Evolutionary conservation across 441 rosid genomes (phyloP).

Genomic region (Populus hybrid): DNA sequence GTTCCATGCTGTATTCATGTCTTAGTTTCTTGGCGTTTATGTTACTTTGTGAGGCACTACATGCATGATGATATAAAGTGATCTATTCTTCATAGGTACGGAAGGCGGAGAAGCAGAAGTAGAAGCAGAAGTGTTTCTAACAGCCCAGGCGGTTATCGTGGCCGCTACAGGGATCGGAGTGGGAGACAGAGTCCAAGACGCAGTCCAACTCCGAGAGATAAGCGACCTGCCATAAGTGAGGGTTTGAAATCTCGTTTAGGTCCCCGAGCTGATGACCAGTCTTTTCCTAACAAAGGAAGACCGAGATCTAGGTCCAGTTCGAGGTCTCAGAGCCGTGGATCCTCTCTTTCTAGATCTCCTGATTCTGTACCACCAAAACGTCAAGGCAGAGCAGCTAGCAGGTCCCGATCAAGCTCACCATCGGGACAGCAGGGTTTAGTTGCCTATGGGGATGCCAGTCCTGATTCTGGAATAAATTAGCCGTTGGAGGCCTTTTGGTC

Average conservation of each 20-base stretch:
- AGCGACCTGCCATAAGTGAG: slow-evolving; percentile 56
- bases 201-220: slow-evolving; percentile 62
- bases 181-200: slow-evolving; percentile 61
- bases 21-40: not conserved
- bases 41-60: not conserved
- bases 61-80: not conserved
- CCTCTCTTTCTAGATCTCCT: slow-evolving; percentile 47
- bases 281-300: slow-evolving; percentile 36
- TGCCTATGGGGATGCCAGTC: slow-evolving; percentile 68
- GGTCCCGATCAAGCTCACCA: slow-evolving; percentile 61
- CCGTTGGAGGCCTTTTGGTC: not conserved
- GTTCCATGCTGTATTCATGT: not conserved
- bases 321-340: slow-evolving; percentile 35
- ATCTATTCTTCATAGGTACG: slow-evolving; percentile 36
- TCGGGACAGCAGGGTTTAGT: slow-evolving; percentile 70
- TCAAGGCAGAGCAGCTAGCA: slow-evolving; percentile 28
- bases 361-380: slow-evolving; percentile 32
- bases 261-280: slow-evolving; percentile 37
- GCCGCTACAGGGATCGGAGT: slow-evolving; percentile 46
- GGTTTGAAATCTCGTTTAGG: slow-evolving; percentile 79
- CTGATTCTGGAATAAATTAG: slow-evolving; percentile 28
- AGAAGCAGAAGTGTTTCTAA: slow-evolving; percentile 62
- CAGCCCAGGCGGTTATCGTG: slow-evolving; percentile 53
- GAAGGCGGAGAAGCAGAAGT: slow-evolving; percentile 44
- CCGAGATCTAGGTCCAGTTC: slow-evolving; percentile 32